These are phyloP conservation scores for Leucosporidium yakuticum DNA, from an alignment of 768 basidiomycete genomes.

Conservation along the genomic window DNA sequence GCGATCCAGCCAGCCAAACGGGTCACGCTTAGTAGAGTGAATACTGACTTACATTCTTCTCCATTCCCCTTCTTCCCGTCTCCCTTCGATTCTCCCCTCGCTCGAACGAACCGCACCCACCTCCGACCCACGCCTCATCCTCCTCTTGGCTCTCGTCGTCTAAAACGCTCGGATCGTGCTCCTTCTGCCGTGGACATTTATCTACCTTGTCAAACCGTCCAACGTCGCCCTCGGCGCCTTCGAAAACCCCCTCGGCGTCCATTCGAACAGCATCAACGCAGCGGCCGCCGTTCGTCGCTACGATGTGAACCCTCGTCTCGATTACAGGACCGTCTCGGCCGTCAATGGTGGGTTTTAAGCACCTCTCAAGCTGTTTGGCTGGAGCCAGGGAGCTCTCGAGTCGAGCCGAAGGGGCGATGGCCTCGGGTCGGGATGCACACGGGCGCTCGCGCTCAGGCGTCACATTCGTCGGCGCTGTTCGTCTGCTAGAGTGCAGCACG, in stretches of 20 bases:
- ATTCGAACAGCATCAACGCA: slow-evolving; percentile 28
- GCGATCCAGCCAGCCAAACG: too few relatives aligned
- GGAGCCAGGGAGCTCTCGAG: too few relatives aligned
- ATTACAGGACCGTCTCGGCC: slow-evolving; percentile 96
- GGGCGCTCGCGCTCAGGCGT: too few relatives aligned
- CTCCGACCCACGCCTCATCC: neutral
- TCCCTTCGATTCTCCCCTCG: neutral
- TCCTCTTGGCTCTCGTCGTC: neutral
- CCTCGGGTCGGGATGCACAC: too few relatives aligned
- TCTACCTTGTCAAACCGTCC: neutral
- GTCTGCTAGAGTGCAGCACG: too few relatives aligned
- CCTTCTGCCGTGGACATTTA: neutral
- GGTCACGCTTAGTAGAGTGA: too few relatives aligned
- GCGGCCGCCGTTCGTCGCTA: slow-evolving; percentile 29
- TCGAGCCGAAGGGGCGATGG: too few relatives aligned
- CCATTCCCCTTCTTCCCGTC: too few relatives aligned
- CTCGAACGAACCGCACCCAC: neutral
- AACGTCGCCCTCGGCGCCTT: neutral
- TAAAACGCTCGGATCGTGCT: neutral
- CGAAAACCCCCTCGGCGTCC: neutral
- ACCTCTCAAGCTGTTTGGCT: too few relatives aligned
- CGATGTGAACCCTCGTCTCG: slow-evolving; percentile 42
- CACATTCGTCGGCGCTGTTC: too few relatives aligned
- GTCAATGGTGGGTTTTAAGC: slow-evolving; percentile 62
- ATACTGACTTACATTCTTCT: too few relatives aligned